Base-by-base conservation (phyloP, 345 rosid genomes). In the Aquilaria yunnanensis region DNA sequence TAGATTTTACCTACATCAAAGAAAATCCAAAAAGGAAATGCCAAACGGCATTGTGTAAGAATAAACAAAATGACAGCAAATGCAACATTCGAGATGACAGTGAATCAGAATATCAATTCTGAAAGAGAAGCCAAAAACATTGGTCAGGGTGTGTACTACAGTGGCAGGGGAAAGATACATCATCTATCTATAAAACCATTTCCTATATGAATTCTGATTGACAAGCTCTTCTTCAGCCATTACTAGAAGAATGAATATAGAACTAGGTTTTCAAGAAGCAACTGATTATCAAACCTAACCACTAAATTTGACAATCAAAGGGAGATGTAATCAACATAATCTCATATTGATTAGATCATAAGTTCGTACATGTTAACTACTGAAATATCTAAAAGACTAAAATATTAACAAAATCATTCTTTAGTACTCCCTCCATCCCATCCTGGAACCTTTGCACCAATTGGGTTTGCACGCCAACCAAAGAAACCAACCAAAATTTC, bases 1-100 rank as follows among this genome's bases (percentile, higher is more conserved):
- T 71, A 63, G 80, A 69, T 79, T 95, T 95, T 56, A 95, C 97
- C 98, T 90, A 78, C 66, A 69, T 45, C 58, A 70, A 23, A 63
- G 51, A 55, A 23, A 23, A 37, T 51, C 61, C 30, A 56, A 51
- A 23, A 23, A 23, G 23, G 23, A 23, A 23, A 23, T 0, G 23
- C 23, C 23, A 23, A 60, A 66, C 43, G 8, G 43, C 8, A 37
- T 37, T 37, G 43, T 5, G 43, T 37, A 9, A 37, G 4, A 64
- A 66, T 55, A 54, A 30, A 60, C 32, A 30, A 56, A 65, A 58
- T 51, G 49, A 58, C 54, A 45, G 61, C 66, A 56, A 54, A 31
- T 10, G 13, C 30, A 54, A 23, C 30, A 9, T 54, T 23, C 30
- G 46, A 46, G 32, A 47, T 12, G 53, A 52, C 60, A 23, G 23